Percentiles rank a stretch among this genome's conserved stretches.
Conservation (phyloP, 164 flowering plant genomes). For the Vitis vinifera region DNA sequence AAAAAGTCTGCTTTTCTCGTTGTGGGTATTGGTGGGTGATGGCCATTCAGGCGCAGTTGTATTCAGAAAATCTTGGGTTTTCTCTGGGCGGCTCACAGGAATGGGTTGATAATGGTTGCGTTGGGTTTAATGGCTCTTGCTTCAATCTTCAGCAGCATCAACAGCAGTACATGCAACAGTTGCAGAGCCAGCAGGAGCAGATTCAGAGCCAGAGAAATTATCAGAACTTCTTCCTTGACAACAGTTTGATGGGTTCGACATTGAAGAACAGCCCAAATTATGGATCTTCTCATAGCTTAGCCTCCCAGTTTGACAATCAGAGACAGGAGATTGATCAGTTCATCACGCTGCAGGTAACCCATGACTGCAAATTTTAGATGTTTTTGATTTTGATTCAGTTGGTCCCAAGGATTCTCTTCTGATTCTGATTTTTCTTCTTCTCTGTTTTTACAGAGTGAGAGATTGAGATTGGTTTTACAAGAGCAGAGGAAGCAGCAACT, state of each 20-base stretch:
- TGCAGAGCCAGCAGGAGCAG: slow-evolving; percentile 14
- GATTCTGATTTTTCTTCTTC: neutral
- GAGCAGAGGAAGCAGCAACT: slow-evolving; percentile 46
- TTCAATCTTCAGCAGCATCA: slow-evolving; percentile 18
- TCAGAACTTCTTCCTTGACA: neutral
- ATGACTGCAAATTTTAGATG: neutral
- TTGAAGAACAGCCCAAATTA: slow-evolving; percentile 5
- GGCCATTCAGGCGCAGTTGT: slow-evolving; percentile 65
- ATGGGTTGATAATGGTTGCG: slow-evolving; percentile 14
- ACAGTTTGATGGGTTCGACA: neutral
- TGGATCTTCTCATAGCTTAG: slow-evolving; percentile 13
- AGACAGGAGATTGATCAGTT: slow-evolving; percentile 40
- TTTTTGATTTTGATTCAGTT: neutral
- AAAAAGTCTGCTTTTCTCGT: slow-evolving; percentile 1
- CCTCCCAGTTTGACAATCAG: slow-evolving; percentile 32
- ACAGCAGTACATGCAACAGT: slow-evolving; percentile 13
- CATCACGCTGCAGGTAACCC: slow-evolving; percentile 27
- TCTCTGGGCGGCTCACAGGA: slow-evolving; percentile 25
- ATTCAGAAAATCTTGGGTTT: slow-evolving; percentile 35
- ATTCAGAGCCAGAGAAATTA: no score
- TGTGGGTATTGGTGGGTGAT: slow-evolving; percentile 18
- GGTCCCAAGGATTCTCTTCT: neutral
- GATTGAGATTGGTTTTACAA: slow-evolving; percentile 36
- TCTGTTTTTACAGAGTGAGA: slow-evolving; percentile 34
- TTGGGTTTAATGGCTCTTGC: slow-evolving; percentile 20